phyloP scores from a whole-genome alignment of 2,329 filamentous ascomycete species.

The Exophiala dermatitidis region DNA sequence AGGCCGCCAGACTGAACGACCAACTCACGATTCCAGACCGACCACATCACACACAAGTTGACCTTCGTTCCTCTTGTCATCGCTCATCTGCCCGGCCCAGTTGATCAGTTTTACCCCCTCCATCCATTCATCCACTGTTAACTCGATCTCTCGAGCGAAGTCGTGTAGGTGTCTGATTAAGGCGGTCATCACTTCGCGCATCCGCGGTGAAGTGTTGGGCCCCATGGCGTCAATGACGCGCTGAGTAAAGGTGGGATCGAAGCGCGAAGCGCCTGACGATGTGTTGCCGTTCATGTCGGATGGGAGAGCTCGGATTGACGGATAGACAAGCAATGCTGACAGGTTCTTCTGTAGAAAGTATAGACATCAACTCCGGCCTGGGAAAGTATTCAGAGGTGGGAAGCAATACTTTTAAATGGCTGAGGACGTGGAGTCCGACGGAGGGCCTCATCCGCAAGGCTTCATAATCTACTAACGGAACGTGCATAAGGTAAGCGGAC shows the following conservation, averaged over 20 bases:
- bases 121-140: slow-evolving; percentile 55
- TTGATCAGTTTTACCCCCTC: slow-evolving; percentile 52
- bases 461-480: too few relatives aligned
- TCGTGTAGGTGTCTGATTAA: slow-evolving; percentile 53
- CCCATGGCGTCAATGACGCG: slow-evolving; percentile 69
- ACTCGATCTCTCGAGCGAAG: slow-evolving; percentile 52
- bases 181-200: slow-evolving; percentile 53
- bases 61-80: slow-evolving; percentile 56
- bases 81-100: slow-evolving; percentile 56
- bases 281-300: slow-evolving; percentile 12
- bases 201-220: slow-evolving; percentile 59
- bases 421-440: too few relatives aligned
- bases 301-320: not conserved
- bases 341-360: too few relatives aligned
- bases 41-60: slow-evolving; percentile 54
- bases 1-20: not conserved
- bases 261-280: slow-evolving; percentile 21
- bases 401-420: too few relatives aligned
- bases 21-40: slow-evolving; percentile 49
- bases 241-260: slow-evolving; percentile 52
- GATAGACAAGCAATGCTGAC: not conserved
- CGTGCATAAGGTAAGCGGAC: too few relatives aligned
- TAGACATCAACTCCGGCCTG: too few relatives aligned
- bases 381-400: too few relatives aligned
- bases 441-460: too few relatives aligned